phyloP scores from a whole-genome alignment of 805 yeast genomes.

The Suhomyces emberorum region DNA sequence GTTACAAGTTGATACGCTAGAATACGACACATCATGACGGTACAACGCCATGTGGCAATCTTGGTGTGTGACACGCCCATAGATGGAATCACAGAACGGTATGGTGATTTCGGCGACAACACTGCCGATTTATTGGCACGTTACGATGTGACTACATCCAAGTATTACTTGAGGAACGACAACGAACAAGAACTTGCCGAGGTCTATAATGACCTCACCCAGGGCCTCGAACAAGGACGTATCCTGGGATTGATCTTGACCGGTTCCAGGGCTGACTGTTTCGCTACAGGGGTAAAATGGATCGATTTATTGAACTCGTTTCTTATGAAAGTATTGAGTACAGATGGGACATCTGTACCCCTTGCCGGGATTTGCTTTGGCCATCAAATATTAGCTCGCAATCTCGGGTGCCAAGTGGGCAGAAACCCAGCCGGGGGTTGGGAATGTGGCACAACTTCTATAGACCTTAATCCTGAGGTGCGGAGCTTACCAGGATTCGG shows the following conservation, averaged over 20 bases:
- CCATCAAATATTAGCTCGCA: constrained; percentile 72
- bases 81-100: constrained; percentile 23
- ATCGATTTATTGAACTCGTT: constrained; percentile 37
- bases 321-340: constrained; percentile 16
- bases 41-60: constrained; percentile 33
- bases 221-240: constrained; percentile 21
- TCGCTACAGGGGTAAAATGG: constrained; percentile 39
- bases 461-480: constrained; percentile 43
- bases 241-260: constrained; percentile 47
- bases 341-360: constrained; percentile 36
- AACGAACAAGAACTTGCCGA: constrained; percentile 9
- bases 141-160: background rate
- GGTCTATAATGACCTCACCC: constrained; percentile 16
- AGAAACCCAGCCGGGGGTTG: constrained; percentile 57
- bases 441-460: constrained; percentile 64
- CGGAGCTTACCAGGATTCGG: constrained; percentile 24
- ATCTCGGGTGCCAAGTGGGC: constrained; percentile 58
- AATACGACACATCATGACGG: too few species aligned
- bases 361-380: constrained; percentile 81
- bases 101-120: constrained; percentile 55
- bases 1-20: too few species aligned
- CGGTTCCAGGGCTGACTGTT: constrained; percentile 51
- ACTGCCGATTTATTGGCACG: background rate
- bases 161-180: constrained; percentile 4
- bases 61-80: constrained; percentile 40